Base-by-base conservation (phyloP, 1,284 basidiomycete species). In the Anthracocystis walkeri region DNA sequence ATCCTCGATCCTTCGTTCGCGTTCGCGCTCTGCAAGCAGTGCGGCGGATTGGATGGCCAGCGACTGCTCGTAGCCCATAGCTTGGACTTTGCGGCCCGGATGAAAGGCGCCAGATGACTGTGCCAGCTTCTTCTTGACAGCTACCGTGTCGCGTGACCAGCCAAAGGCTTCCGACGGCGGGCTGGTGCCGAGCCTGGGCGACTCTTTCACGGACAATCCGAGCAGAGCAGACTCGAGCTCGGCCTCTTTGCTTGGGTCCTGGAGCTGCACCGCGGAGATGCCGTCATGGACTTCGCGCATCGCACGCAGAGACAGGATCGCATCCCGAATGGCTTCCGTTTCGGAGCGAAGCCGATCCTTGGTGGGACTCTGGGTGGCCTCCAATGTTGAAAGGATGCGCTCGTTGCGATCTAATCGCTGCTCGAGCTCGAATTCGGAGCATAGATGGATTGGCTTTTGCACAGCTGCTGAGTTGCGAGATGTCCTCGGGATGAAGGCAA, bases 381-480 rank as follows among this genome's bases (percentile, higher is more conserved):
- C 57, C 6, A 71, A 45, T 0, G 73, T 58, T 27, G 73, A 57
- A 18, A 75, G 73, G 25, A 75, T 71, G 55, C 73, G 68, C 29
- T 75, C 53, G 42, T 71, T 67, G 41, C 73, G 68, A 49, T 75
- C 73, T n/a, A 75, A 62, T 31, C 69, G 66, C 55, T 75, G 68
- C 51, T 71, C 73, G 51, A 75, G 73, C 53, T 75, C 73, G 21
- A 75, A 75, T 27, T 75, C 73, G 25, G 63, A 72, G 40, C 73
- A 75, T 16, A 58, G 61, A 18, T 67, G 65, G 33, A 75, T 67
- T 2, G 73, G 67, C 40, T 75, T 75, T 38, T 70, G 67, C 18
- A 75, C 55, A 5, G 59, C 61, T 7, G 68, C 61, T 23, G 73
- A 71, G 38, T 64, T 67, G 58, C 68, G 68, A 5, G 65, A 60